These are phyloP conservation scores for Pichia nanzhaoensis DNA, from an alignment of 805 yeast genomes.

Conservation along the genomic window DNA sequence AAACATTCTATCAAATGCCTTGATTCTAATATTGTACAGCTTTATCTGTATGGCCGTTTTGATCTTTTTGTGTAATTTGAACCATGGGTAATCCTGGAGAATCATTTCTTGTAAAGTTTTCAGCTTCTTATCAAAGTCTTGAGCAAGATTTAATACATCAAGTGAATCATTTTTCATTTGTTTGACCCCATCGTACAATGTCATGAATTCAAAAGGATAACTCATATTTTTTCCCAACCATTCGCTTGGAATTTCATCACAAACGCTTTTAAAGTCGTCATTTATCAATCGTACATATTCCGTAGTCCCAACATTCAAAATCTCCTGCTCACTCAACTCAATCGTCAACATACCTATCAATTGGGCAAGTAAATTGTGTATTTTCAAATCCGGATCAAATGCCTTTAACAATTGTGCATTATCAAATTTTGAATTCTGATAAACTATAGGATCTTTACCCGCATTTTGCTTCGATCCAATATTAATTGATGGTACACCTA, in stretches of 20 bases:
- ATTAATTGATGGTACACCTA: conserved; percentile 60
- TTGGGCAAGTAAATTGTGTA: conserved; percentile 53
- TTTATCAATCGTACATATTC: conserved; percentile 43
- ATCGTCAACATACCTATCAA: conserved; percentile 51
- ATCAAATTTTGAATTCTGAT: conserved; percentile 54
- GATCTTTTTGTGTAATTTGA: conserved; percentile 51
- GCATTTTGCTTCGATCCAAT: conserved; percentile 36
- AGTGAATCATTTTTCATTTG: conserved; percentile 4
- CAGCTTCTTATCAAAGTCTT: conserved; percentile 18
- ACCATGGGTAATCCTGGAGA: conserved; percentile 73
- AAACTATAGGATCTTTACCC: conserved; percentile 44
- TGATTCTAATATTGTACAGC: conserved; percentile 44
- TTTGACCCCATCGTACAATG: conserved; percentile 32
- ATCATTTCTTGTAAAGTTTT: conserved; percentile 42
- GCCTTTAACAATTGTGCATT: conserved; percentile 48
- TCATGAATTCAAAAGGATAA: conserved; percentile 8
- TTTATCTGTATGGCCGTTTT: conserved; percentile 52
- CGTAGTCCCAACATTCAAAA: conserved; percentile 40
- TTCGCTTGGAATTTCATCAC: conserved; percentile 21
- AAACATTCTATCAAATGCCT: conserved; percentile 51
- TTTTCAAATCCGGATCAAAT: conserved; percentile 39
- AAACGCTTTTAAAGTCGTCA: conserved; percentile 28
- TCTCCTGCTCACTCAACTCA: conserved; percentile 50
- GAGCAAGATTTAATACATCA: conserved; percentile 11
- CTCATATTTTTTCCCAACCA: conserved; percentile 25